Evolutionary conservation across 306 rosid species (phyloP).

Genomic region (Ormosia semicastrata): DNA sequence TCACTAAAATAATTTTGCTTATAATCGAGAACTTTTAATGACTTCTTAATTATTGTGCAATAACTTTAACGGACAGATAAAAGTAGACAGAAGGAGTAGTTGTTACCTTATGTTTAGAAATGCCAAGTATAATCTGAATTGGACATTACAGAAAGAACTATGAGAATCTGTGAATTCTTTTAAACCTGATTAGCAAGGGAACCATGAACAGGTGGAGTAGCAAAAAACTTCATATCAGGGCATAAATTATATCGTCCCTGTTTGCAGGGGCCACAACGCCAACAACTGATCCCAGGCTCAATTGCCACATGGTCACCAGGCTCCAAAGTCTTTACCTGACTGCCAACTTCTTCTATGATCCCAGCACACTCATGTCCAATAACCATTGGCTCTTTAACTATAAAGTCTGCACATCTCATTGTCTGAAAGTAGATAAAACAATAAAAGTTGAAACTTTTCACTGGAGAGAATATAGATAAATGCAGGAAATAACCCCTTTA

Average conservation of each 20-base stretch:
- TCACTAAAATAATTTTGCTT: too few relatives aligned
- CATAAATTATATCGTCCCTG: slow-evolving; percentile 85
- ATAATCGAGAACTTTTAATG: too few relatives aligned
- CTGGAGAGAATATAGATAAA: neutral
- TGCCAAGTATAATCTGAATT: neutral
- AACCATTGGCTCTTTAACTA: slow-evolving; percentile 89
- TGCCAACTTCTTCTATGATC: slow-evolving; percentile 77
- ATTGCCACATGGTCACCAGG: slow-evolving; percentile 79
- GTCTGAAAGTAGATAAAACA: slow-evolving; percentile 47
- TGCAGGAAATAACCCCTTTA: neutral
- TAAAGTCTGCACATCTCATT: slow-evolving; percentile 69
- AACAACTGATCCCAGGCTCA: slow-evolving; percentile 89
- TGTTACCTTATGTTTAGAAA: neutral
- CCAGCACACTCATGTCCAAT: slow-evolving; percentile 98
- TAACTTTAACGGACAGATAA: too few relatives aligned
- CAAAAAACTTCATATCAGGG: slow-evolving; percentile 88
- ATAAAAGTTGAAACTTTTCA: neutral
- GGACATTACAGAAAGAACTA: slow-evolving; percentile 1
- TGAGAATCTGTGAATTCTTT: slow-evolving; percentile 13
- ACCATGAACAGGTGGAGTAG: slow-evolving; percentile 87
- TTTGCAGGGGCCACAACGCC: slow-evolving; percentile 74
- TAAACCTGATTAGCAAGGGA: slow-evolving; percentile 90
- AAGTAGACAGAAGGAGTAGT: too few relatives aligned
- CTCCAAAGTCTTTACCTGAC: slow-evolving; percentile 55
- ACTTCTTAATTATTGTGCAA: too few relatives aligned